Percentiles rank a stretch among this genome's conserved stretches.
These are phyloP conservation scores for Sicyos baderoa DNA, from an alignment of 306 rosid genomes.

Conservation along the genomic window DNA sequence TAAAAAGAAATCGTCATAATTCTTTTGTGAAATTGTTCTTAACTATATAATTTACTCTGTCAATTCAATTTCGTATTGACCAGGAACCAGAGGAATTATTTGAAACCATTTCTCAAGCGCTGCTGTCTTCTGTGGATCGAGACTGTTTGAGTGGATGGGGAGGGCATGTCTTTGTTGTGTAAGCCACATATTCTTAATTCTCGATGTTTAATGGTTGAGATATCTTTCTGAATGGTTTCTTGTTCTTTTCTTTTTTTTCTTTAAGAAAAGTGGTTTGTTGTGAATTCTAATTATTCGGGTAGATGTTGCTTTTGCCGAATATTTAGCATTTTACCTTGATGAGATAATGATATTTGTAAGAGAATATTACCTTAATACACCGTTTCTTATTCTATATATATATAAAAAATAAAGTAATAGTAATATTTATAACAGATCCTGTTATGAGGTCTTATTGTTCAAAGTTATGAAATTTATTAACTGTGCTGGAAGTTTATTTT, in stretches of 20 bases:
- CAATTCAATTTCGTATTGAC: constrained; percentile 13
- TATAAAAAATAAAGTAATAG: neutral
- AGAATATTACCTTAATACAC: neutral
- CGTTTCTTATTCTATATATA: no score
- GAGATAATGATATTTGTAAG: neutral
- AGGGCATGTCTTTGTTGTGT: constrained; percentile 93
- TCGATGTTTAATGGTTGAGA: neutral
- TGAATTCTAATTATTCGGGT: neutral
- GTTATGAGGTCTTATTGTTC: neutral
- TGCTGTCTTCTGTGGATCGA: constrained; percentile 91
- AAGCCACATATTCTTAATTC: constrained; percentile 30
- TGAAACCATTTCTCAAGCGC: constrained; percentile 90
- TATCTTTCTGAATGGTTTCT: neutral
- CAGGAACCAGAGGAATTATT: constrained; percentile 96
- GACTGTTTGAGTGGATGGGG: constrained; percentile 99
- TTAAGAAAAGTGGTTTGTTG: neutral
- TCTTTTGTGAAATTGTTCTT: constrained; percentile 11
- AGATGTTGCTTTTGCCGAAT: neutral
- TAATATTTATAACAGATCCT: neutral
- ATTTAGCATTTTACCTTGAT: neutral
- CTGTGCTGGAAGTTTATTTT: neutral
- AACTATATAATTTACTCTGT: neutral
- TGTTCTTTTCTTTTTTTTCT: neutral
- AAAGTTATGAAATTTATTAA: neutral
- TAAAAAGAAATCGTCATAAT: neutral